Conservation (phyloP, 2,329 filamentous ascomycete species). For the Diaporthe vaccinii region DNA sequence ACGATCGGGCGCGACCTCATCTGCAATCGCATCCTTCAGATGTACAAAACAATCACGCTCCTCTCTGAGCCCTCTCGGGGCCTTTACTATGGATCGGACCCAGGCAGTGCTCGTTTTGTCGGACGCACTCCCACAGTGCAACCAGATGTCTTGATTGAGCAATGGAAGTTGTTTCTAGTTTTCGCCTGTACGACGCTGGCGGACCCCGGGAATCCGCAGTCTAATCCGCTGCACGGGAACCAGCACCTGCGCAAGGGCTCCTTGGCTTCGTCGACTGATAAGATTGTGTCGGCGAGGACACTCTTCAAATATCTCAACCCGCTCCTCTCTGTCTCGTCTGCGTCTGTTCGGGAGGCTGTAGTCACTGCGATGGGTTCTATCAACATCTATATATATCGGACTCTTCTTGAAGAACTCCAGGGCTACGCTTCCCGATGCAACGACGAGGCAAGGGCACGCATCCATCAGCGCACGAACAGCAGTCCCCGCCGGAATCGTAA, state of each 20-base stretch:
- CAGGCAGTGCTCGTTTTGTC: conserved; percentile 65
- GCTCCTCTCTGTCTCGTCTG: conserved; percentile 82
- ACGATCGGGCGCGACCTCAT: conserved; percentile 92
- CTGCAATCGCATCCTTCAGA: conserved; percentile 91
- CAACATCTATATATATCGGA: conserved; percentile 93
- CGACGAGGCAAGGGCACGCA: conserved; percentile 86
- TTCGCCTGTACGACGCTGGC: conserved; percentile 97
- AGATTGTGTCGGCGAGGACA: conserved; percentile 88
- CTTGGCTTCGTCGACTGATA: conserved; percentile 75
- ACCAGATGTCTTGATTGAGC: conserved; percentile 90
- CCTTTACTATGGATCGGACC: conserved; percentile 72
- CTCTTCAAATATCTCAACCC: conserved; percentile 94
- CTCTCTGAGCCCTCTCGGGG: conserved; percentile 81
- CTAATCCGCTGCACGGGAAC: conserved; percentile 67
- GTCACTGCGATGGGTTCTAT: conserved; percentile 94
- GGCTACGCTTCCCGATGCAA: conserved; percentile 88
- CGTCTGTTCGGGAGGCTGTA: conserved; percentile 88
- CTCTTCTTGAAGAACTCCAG: conserved; percentile 89
- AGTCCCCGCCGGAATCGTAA: conserved; percentile 84
- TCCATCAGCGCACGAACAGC: conserved; percentile 89
- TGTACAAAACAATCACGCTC: conserved; percentile 86
- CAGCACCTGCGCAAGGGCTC: conserved; percentile 89
- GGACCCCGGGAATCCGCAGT: conserved; percentile 78
- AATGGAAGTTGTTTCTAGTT: conserved; percentile 97
- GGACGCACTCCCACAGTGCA: conserved; percentile 76